Evolutionary conservation across 139 green algal genomes (phyloP).

Genomic region (Auxenochlorella pyrenoidosa): DNA sequence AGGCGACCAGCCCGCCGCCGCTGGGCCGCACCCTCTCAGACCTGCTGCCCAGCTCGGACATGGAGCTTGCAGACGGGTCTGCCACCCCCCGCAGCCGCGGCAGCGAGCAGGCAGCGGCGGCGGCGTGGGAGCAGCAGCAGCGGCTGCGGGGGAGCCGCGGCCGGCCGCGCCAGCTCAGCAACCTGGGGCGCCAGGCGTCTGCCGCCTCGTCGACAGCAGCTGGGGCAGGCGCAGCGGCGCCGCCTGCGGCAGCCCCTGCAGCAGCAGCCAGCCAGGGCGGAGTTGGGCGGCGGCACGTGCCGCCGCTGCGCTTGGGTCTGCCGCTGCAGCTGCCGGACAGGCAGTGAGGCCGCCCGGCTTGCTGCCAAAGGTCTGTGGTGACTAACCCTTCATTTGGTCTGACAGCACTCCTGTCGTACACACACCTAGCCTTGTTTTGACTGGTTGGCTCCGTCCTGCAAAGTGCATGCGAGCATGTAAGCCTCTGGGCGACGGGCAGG

Average conservation of each 20-base stretch:
- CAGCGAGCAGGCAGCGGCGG: not conserved
- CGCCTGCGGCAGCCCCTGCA: no score
- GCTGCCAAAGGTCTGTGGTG: not conserved
- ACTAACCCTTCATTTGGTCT: not conserved
- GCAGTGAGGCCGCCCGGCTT: not conserved
- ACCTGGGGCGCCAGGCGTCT: slow-evolving; percentile 9
- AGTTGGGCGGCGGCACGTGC: not conserved
- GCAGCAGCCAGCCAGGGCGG: not conserved
- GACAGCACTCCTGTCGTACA: not conserved
- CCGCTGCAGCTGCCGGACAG: not conserved
- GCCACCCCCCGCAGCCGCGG: slow-evolving; percentile 4
- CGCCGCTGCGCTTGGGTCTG: slow-evolving; percentile 1
- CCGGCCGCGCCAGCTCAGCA: slow-evolving; percentile 3
- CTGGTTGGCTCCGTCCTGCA: no score
- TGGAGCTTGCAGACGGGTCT: not conserved
- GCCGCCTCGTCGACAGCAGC: not conserved
- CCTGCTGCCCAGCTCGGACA: not conserved
- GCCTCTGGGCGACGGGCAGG: no score
- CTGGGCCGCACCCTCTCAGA: slow-evolving; percentile 15
- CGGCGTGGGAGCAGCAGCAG: not conserved
- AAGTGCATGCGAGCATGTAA: no score
- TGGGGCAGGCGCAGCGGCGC: not conserved
- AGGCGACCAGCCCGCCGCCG: slow-evolving; percentile 6
- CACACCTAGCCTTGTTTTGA: no score
- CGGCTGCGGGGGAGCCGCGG: not conserved